These are phyloP conservation scores for Kurtzmaniella quercitrusa DNA, from an alignment of 1,139 yeast species.

Conservation along the genomic window DNA sequence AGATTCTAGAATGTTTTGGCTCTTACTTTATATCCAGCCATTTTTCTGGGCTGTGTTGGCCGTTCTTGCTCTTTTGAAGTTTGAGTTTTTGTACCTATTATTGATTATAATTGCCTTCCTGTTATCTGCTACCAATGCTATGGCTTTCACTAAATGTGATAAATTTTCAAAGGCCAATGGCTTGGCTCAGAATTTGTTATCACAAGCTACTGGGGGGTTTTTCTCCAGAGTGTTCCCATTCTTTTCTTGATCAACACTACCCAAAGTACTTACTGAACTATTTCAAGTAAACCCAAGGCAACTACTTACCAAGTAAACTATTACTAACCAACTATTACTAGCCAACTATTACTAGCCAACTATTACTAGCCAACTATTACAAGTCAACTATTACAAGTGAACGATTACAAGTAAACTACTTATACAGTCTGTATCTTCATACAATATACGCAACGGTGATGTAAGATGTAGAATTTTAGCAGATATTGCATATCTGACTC, in stretches of 20 bases:
- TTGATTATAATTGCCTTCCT: conserved; percentile 63
- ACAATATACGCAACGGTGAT: too few relatives aligned
- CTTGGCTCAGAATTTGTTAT: conserved; percentile 46
- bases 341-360: too few relatives aligned
- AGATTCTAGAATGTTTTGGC: conserved; percentile 88
- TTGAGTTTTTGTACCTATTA: conserved; percentile 70
- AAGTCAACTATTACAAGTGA: too few relatives aligned
- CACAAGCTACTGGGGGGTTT: conserved; percentile 45
- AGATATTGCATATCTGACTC: too few relatives aligned
- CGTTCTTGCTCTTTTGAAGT: conserved; percentile 68
- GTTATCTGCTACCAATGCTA: conserved; percentile 73
- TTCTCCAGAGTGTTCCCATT: conserved; percentile 52
- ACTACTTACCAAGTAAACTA: too few relatives aligned
- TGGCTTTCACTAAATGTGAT: conserved; percentile 90
- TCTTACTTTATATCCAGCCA: conserved; percentile 70
- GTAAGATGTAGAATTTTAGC: too few relatives aligned
- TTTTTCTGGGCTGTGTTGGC: conserved; percentile 72
- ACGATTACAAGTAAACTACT: too few relatives aligned
- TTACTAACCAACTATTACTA: too few relatives aligned
- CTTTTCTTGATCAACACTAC: conserved; percentile 1
- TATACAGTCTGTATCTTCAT: too few relatives aligned
- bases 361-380: too few relatives aligned
- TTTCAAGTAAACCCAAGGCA: too few relatives aligned
- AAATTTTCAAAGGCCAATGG: conserved; percentile 80
- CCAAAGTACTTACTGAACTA: neutral